Conservation (phyloP, 73 alveolate species). For the Symbiodinium pilosum region DNA sequence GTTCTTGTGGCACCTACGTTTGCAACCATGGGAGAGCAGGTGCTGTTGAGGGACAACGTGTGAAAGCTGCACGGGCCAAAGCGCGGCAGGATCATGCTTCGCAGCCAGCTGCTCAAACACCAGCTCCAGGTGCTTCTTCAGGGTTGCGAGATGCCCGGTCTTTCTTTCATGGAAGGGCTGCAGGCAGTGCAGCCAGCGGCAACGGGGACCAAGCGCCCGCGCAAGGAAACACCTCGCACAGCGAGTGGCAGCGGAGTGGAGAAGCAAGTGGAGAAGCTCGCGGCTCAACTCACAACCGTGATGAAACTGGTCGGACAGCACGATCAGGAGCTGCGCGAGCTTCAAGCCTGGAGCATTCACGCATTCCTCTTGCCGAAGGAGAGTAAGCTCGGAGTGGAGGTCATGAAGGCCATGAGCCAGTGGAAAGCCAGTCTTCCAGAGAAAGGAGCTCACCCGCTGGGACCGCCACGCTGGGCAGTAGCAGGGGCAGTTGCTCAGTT, state of each 20-base stretch:
- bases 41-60: neutral
- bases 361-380: neutral
- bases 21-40: conserved; percentile 39
- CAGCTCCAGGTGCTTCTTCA: neutral
- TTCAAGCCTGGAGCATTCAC: neutral
- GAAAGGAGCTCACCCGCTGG: neutral
- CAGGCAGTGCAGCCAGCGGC: neutral
- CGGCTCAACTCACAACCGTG: neutral
- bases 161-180: neutral
- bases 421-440: neutral
- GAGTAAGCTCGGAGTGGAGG: neutral
- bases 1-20: conserved; percentile 3
- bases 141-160: conserved; percentile 5
- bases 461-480: conserved; percentile 32
- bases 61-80: too few species aligned
- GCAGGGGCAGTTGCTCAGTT: neutral
- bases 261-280: conserved; percentile 17
- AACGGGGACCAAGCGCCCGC: neutral
- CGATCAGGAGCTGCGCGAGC: neutral
- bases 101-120: neutral
- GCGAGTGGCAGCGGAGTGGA: neutral
- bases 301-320: neutral
- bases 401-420: neutral
- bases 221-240: neutral
- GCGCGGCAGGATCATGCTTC: too few species aligned